Evolutionary conservation across 805 yeast species (phyloP), one percentile per base, ranked within the genome.

Genomic region (Wickerhamiella azymoides): DNA sequence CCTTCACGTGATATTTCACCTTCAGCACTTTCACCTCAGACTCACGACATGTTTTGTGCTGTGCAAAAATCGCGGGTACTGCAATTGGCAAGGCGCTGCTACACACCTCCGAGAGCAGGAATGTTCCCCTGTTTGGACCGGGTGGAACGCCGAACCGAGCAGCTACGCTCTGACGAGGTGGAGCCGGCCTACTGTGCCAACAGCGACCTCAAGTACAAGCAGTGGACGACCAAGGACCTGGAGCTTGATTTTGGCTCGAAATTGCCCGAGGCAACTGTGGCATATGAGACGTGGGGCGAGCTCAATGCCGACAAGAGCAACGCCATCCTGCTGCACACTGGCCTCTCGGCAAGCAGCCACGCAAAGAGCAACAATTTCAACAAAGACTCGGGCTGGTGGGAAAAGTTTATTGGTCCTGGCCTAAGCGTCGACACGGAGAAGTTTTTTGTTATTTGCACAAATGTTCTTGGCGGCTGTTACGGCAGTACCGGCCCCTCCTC

Each of bases 401-500:
- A 88, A 58, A 72, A 77, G 48, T 86, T 86, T 62, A 84, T 88
- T 44, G 96, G 96, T 0, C 84, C 94, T 1, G 86, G 79, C 1
- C 55, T 60, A 5, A 76, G 81, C 51, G 60, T 88, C 44, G 96
- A 88, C 58, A 86, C 96, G 0, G 64, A 80, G 55, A 80, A 79
- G 60, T 84, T 72, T 62, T 84, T 84, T 59, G 74, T 88, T 5
- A 74, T 88, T 7, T 88, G 96, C 63, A 83, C 96, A 1, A 88
- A 88, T 59, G 94, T 85, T 5, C 68, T 88, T 37, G 96, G 96
- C 5, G 95, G 96, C 1, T 88, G 96, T 62, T 88, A 80, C 61
- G 96, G 96, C 2, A 80, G 93, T 6, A 86, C 96, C 0, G 96
- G 96, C 0, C 96, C 96, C 1, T 77, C 89, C 1, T 77, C 92